phyloP scores from a whole-genome alignment of 148 eudicot species.

The Talinum fruticosum region DNA sequence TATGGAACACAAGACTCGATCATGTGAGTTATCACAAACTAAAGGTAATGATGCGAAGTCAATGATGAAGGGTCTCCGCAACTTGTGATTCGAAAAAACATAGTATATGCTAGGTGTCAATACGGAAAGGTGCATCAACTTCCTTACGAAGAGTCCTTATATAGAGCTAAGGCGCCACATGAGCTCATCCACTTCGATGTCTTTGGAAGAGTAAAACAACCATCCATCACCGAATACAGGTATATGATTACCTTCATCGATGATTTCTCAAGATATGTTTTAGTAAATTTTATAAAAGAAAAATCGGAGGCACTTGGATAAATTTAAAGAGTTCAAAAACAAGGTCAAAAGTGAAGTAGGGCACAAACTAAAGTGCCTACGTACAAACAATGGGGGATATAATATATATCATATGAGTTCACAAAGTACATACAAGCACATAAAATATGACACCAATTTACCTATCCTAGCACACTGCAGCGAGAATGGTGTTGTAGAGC shows the following conservation, averaged over 20 bases:
- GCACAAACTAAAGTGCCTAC: not conserved
- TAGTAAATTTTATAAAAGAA: conserved; percentile 17
- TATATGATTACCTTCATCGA: conserved; percentile 17
- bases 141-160: conserved; percentile 16
- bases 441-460: not conserved
- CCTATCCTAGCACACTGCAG: conserved; percentile 10
- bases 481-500: conserved; percentile 15
- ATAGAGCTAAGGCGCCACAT: conserved; percentile 1
- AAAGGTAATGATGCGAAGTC: no score
- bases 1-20: conserved; percentile 18
- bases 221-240: no score
- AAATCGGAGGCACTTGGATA: no score
- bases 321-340: conserved; percentile 15
- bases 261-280: conserved; percentile 13
- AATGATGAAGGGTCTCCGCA: no score
- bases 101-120: conserved; percentile 11
- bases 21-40: no score
- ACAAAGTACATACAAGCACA: not conserved
- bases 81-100: not conserved
- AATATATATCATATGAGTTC: not conserved
- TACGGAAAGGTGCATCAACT: no score
- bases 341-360: conserved; percentile 14
- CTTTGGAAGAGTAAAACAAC: conserved; percentile 8
- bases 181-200: conserved; percentile 16
- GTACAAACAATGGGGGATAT: conserved; percentile 15